Percentiles rank a stretch among this genome's conserved stretches.
Evolutionary conservation across 768 basidiomycete genomes (phyloP).

Genomic region (Auriscalpium vulgare): DNA sequence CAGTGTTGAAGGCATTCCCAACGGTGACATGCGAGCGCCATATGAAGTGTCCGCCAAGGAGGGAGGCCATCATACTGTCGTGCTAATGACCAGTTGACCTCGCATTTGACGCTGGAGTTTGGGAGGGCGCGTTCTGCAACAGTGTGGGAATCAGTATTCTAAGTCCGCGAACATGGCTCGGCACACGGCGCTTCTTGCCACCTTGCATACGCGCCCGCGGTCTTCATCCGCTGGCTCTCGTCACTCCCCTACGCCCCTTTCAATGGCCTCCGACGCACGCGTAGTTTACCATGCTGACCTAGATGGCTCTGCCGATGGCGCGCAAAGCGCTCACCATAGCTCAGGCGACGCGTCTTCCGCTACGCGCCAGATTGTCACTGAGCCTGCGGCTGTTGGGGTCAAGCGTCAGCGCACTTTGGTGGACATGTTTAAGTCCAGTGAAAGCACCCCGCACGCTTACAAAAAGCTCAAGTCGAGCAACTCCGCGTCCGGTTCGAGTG

Average conservation of each 20-base stretch:
- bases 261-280: constrained; percentile 5
- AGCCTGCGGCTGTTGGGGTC: constrained; percentile 1
- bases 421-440: constrained; percentile 48
- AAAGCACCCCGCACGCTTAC: constrained; percentile 24
- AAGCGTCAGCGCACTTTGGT: constrained; percentile 58
- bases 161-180: not conserved
- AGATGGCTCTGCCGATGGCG: constrained; percentile 6
- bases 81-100: too few relatives aligned
- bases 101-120: too few relatives aligned
- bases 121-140: too few relatives aligned
- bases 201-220: not conserved
- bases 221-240: not conserved
- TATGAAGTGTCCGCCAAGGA: too few relatives aligned
- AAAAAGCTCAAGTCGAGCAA: constrained; percentile 41
- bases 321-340: constrained; percentile 4
- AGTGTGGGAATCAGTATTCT: not conserved
- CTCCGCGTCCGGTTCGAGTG: not conserved
- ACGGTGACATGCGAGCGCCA: too few relatives aligned
- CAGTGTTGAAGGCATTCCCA: too few relatives aligned
- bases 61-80: too few relatives aligned
- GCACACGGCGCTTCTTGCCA: not conserved
- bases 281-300: constrained; percentile 30
- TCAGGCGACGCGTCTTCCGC: not conserved
- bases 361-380: not conserved
- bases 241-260: not conserved